Percentiles rank a stretch among this genome's conserved stretches.
Evolutionary conservation across 164 flowering plant species (phyloP).

Genomic region (Euptelea pleiosperma): DNA sequence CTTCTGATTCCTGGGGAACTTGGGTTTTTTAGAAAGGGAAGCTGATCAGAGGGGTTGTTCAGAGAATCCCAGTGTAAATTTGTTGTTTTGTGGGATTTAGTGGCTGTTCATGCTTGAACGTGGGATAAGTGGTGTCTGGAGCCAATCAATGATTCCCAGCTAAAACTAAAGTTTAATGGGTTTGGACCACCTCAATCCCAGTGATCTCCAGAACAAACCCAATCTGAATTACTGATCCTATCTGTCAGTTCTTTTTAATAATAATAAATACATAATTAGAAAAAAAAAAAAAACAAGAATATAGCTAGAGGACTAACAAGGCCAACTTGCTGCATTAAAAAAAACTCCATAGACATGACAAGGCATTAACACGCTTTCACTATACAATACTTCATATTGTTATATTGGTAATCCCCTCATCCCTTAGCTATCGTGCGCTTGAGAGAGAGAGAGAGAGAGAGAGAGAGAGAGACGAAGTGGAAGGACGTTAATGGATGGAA

Average conservation of each 20-base stretch:
- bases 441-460: slow-evolving; percentile 7
- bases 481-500: slow-evolving; percentile 9
- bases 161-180: slow-evolving; percentile 1
- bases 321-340: too few relatives aligned
- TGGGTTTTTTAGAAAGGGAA: slow-evolving; percentile 6
- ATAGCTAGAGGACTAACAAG: not conserved
- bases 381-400: not conserved
- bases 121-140: slow-evolving; percentile 26
- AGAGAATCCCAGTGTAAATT: slow-evolving; percentile 38
- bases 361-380: not conserved
- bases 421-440: not conserved
- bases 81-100: slow-evolving; percentile 27
- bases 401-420: not conserved
- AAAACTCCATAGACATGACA: not conserved
- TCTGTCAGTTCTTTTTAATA: not conserved
- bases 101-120: slow-evolving; percentile 32
- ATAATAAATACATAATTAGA: not conserved
- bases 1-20: slow-evolving; percentile 15
- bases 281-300: not conserved
- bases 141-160: slow-evolving; percentile 6
- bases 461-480: slow-evolving; percentile 6
- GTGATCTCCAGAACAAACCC: not conserved
- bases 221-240: not conserved
- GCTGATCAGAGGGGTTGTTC: slow-evolving; percentile 13
- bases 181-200: slow-evolving; percentile 3